Base-by-base conservation (phyloP, 2,329 filamentous ascomycete species). In the Neoarthrinium moseri region DNA sequence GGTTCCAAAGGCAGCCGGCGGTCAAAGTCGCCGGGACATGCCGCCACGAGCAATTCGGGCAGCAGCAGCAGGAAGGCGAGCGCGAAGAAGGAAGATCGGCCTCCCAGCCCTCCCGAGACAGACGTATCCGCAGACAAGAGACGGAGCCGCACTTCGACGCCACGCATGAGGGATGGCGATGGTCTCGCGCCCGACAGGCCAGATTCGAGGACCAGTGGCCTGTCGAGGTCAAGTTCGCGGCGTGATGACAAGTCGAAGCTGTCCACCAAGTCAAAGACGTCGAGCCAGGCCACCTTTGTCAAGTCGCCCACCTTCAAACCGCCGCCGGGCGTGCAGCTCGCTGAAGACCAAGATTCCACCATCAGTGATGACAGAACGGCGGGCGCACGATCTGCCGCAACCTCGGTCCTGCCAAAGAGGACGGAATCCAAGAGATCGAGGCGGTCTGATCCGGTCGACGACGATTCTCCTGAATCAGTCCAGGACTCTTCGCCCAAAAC, bases 401-500 rank as follows among this genome's bases (percentile, higher is more conserved):
- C 59, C 35, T 66, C 68, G 12, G 59, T 68, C 41, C 53, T 66
- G 17, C 65, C 63, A 22, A 67, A 63, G 51, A 64, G 65, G 42
- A 61, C 59, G 32, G 48, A 55, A 3, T 65, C 64, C 11, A 64
- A 58, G 48, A 59, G 57, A 5, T 48, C 57, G 5, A 57, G 56
- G 30, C 51, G 56, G 26, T 59, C 60, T 2, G 61, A 61, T 35
- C 59, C 62, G 12, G 53, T 73, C 17, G 73, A 78, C 24, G 72
- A 76, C 48, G 70, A 74, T 56, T 84, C 74, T 6, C 73, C 72
- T 4, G 73, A 69, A 17, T 78, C 74, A 3, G 69, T 67, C 7
- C 68, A 73, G 56, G 73, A 77, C 49, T 74, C 80, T 0, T 85
- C 81, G 12, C 81, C 81, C 2, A 77, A 72, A 59, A 85, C 82